Conservation (phyloP, 2,329 filamentous ascomycete genomes). For the Amauroascus niger region DNA sequence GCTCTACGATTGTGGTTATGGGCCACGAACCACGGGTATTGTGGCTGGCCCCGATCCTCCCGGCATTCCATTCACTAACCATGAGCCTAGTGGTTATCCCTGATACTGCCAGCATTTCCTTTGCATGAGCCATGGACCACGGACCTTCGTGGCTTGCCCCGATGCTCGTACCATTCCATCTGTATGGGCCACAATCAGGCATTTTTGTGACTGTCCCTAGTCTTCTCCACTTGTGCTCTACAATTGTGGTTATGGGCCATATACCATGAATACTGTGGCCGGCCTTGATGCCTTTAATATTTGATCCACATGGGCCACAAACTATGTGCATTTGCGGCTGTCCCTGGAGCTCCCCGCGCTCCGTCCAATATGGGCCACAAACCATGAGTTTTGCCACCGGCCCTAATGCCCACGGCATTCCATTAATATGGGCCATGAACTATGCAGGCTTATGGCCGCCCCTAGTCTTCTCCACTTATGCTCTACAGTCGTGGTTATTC, state of each 20-base stretch:
- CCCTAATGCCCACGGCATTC: background rate
- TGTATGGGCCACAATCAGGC: too few relatives aligned
- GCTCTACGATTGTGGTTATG: too few relatives aligned
- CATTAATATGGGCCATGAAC: conserved; percentile 2
- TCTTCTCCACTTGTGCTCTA: too few relatives aligned
- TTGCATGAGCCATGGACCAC: background rate
- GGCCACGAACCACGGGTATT: too few relatives aligned
- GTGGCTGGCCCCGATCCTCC: background rate
- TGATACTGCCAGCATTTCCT: background rate
- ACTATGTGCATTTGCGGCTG: background rate
- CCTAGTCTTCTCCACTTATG: conserved; percentile 5
- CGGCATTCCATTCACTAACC: background rate
- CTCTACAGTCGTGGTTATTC: conserved; percentile 3
- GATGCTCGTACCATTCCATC: too few relatives aligned
- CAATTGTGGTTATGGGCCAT: too few relatives aligned
- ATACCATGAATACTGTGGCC: too few relatives aligned
- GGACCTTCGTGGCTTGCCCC: too few relatives aligned
- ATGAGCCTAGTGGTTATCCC: background rate
- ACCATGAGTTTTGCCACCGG: background rate
- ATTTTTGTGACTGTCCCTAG: too few relatives aligned
- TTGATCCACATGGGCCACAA: background rate
- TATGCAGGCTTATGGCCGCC: conserved; percentile 1
- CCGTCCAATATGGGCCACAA: background rate
- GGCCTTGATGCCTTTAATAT: background rate
- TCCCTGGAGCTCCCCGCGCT: background rate